Conservation (phyloP, 768 basidiomycete species). For the Lentinula boryana region DNA sequence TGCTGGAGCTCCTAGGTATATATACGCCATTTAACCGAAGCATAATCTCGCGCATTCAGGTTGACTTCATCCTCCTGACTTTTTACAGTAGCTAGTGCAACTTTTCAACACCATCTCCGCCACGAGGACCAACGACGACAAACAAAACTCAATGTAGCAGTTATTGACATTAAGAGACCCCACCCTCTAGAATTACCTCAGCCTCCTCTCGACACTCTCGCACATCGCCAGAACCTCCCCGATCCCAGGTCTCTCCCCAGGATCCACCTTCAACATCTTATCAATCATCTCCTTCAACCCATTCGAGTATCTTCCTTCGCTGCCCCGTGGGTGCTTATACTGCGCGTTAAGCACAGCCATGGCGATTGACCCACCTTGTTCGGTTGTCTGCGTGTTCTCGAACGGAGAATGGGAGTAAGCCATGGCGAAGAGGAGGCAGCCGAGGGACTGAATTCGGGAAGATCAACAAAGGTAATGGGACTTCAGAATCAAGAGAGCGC, state of each 20-base stretch:
- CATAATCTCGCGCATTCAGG: background rate
- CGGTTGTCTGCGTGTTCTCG: constrained; percentile 85
- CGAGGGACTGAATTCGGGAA: constrained; percentile 65
- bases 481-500: constrained; percentile 18
- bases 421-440: constrained; percentile 91
- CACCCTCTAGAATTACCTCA: background rate
- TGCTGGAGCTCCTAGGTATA: background rate
- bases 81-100: background rate
- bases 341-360: constrained; percentile 96
- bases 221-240: constrained; percentile 43
- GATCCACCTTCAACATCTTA: constrained; percentile 77
- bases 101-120: background rate
- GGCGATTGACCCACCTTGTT: constrained; percentile 94
- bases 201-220: background rate
- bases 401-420: constrained; percentile 97
- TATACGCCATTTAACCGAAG: background rate
- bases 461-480: background rate
- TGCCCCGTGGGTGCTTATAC: constrained; percentile 80
- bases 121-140: background rate
- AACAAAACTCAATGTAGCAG: background rate
- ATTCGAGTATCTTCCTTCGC: constrained; percentile 19
- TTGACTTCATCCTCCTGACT: too few species aligned
- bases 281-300: constrained; percentile 80
- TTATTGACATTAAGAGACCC: too few species aligned
- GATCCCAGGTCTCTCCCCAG: constrained; percentile 79